These are phyloP conservation scores for Aristolochia contorta DNA, from an alignment of 164 flowering plant genomes.

Conservation along the genomic window DNA sequence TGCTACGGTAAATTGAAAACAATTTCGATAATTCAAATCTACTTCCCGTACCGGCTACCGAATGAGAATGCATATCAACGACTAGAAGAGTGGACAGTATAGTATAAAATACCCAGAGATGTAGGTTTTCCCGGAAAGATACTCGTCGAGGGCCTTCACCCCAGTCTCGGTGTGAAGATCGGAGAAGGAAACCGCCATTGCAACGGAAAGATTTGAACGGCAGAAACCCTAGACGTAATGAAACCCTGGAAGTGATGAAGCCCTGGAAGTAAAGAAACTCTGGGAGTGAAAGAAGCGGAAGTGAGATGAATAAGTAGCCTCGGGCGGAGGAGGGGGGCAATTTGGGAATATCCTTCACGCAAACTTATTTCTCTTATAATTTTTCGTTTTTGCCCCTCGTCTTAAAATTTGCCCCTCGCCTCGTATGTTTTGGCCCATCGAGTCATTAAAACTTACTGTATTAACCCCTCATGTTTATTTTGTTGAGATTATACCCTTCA, in stretches of 20 bases:
- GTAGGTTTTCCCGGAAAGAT: slow-evolving; percentile 60
- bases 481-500: too few species aligned
- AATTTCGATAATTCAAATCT: too few species aligned
- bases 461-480: neutral
- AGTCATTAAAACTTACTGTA: neutral
- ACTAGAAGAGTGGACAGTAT: neutral
- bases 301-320: too few species aligned
- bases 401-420: neutral
- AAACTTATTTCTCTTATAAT: too few species aligned
- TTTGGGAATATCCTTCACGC: too few species aligned
- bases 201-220: neutral
- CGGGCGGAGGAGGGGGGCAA: too few species aligned
- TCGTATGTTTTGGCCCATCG: neutral
- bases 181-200: slow-evolving; percentile 74
- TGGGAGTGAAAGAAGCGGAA: too few species aligned
- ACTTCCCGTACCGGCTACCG: too few species aligned
- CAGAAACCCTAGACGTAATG: slow-evolving; percentile 11
- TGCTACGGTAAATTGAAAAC: too few species aligned
- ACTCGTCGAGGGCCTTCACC: slow-evolving; percentile 64
- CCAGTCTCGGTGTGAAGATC: slow-evolving; percentile 87
- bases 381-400: neutral
- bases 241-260: slow-evolving; percentile 1
- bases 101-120: slow-evolving; percentile 51
- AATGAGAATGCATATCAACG: neutral
- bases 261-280: neutral